These are phyloP conservation scores for Zizania latifolia DNA, from an alignment of 176 grass and related monocot genomes.

Conservation along the genomic window DNA sequence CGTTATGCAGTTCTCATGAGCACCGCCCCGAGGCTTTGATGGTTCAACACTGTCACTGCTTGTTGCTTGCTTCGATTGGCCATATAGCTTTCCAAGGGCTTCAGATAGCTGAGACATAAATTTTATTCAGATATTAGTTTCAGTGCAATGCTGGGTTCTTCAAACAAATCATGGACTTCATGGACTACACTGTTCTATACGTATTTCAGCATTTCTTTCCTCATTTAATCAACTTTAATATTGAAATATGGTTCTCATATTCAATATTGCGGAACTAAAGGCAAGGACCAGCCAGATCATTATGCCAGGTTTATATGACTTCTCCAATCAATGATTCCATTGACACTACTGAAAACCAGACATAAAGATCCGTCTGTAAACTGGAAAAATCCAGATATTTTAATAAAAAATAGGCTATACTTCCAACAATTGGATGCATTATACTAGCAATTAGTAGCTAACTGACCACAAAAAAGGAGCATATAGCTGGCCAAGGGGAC, in stretches of 20 bases:
- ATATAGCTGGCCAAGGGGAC: too few species aligned
- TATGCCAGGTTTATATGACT: too few species aligned
- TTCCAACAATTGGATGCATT: background rate
- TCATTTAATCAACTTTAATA: background rate
- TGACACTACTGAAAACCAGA: background rate
- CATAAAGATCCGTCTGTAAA: background rate
- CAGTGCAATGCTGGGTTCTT: background rate
- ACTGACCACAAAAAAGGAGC: background rate
- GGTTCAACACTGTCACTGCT: conserved; percentile 71
- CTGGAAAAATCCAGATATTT: background rate
- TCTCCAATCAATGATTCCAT: background rate
- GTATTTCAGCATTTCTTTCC: background rate
- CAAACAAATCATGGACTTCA: background rate
- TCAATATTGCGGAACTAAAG: background rate
- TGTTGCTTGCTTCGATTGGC: conserved; percentile 72
- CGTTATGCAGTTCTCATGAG: conserved; percentile 98
- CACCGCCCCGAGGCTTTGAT: conserved; percentile 67
- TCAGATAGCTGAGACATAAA: conserved; percentile 77
- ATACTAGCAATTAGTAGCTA: background rate
- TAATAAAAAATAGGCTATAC: background rate
- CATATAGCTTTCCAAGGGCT: conserved; percentile 93
- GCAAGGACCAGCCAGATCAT: background rate
- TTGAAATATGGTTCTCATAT: background rate
- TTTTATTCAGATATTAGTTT: background rate
- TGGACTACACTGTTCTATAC: background rate